phyloP scores from a whole-genome alignment of 1,284 basidiomycete genomes.

The Apiotrichum brassicae region DNA sequence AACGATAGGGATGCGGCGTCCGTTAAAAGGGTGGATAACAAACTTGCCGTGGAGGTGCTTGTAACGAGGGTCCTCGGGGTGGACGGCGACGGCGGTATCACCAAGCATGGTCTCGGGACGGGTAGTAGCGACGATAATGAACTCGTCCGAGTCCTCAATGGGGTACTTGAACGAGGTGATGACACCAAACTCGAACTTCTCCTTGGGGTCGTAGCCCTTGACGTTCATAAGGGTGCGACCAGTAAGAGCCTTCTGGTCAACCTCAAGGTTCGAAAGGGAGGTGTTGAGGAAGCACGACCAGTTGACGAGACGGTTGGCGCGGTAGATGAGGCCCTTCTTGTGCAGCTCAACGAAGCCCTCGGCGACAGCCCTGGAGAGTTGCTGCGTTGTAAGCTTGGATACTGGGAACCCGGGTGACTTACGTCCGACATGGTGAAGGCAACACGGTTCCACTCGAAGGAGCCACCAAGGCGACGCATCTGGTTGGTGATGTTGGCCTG shows the following conservation, averaged over 20 bases:
- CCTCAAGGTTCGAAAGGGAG: conserved; percentile 93
- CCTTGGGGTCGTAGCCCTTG: conserved; percentile 88
- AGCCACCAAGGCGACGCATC: conserved; percentile 81
- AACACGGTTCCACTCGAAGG: conserved; percentile 87
- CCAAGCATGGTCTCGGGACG: conserved; percentile 99
- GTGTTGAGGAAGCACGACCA: conserved; percentile 98
- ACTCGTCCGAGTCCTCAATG: conserved; percentile 75
- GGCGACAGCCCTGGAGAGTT: conserved; percentile 75
- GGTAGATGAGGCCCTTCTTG: conserved; percentile 91
- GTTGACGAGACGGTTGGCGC: conserved; percentile 94
- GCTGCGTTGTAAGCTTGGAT: conserved; percentile 46
- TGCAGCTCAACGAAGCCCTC: conserved; percentile 89
- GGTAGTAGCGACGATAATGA: conserved; percentile 90
- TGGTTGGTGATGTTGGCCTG: conserved; percentile 87
- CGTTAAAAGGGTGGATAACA: conserved; percentile 82
- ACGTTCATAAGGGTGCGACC: conserved; percentile 84
- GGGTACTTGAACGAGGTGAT: conserved; percentile 93
- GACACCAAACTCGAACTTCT: conserved; percentile 95
- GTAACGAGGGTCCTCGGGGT: conserved; percentile 90
- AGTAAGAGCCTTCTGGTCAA: conserved; percentile 87
- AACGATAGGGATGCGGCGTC: conserved; percentile 82
- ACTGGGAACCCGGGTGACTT: conserved; percentile 19
- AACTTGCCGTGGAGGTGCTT: conserved; percentile 95
- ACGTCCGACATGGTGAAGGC: conserved; percentile 96
- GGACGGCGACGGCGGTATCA: conserved; percentile 94